These are phyloP conservation scores for Holtermannia corniformis DNA, from an alignment of 768 basidiomycete species.

Conservation along the genomic window DNA sequence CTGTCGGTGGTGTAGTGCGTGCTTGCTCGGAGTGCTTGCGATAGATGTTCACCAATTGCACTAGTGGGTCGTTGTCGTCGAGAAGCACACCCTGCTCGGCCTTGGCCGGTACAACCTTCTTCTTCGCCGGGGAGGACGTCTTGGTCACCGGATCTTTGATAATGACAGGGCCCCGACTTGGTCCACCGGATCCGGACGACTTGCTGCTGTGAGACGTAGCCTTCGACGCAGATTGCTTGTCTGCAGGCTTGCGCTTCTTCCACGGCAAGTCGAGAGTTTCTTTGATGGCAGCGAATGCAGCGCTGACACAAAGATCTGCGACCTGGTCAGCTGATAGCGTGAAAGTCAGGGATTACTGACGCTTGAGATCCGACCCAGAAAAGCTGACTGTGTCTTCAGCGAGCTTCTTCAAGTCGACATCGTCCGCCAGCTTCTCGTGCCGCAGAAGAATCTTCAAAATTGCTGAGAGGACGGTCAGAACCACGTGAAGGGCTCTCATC, in stretches of 20 bases:
- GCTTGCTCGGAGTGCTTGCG: too few relatives aligned
- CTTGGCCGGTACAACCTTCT: neutral
- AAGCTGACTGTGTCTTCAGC: conserved; percentile 48
- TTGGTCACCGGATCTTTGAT: neutral
- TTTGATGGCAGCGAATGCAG: conserved; percentile 84
- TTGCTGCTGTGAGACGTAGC: too few relatives aligned
- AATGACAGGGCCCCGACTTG: neutral
- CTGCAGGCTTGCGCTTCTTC: conserved; percentile 37
- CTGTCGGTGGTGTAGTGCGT: neutral
- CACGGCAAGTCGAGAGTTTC: conserved; percentile 74
- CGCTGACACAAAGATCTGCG: conserved; percentile 81
- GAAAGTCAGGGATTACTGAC: conserved; percentile 51
- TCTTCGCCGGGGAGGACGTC: neutral
- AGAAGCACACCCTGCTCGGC: too few relatives aligned
- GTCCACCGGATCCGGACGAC: neutral
- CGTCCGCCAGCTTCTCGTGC: conserved; percentile 55
- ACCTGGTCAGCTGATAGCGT: neutral
- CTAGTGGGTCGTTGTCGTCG: too few relatives aligned
- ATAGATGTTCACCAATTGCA: too few relatives aligned
- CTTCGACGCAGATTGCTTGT: too few relatives aligned
- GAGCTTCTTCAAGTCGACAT: conserved; percentile 29
- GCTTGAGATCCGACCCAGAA: conserved; percentile 90
- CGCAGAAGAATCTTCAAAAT: conserved; percentile 78
- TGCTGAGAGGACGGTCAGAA: conserved; percentile 46
- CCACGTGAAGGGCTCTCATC: neutral